Evolutionary conservation across 169 alveolate genomes (phyloP).

Genomic region (Babesia ovata): DNA sequence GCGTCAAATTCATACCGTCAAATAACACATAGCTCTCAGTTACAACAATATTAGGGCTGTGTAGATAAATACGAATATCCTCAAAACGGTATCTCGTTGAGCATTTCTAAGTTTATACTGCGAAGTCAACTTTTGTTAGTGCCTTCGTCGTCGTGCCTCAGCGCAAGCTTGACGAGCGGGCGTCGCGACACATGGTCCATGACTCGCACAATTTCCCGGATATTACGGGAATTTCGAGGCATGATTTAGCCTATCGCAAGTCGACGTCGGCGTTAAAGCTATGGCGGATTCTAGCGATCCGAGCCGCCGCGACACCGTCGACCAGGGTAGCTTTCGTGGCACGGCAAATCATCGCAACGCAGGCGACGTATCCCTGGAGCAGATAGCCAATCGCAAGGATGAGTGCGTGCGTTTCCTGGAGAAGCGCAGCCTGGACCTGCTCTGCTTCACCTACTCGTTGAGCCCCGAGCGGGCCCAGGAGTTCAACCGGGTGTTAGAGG

Average conservation of each 20-base stretch:
- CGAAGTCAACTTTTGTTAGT: too few species aligned
- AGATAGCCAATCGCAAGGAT: constrained; percentile 65
- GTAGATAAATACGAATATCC: too few species aligned
- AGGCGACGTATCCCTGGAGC: constrained; percentile 62
- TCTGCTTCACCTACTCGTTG: constrained; percentile 58
- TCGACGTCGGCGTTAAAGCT: constrained; percentile 11
- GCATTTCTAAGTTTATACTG: too few species aligned
- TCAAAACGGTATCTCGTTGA: too few species aligned
- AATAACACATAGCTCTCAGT: too few species aligned
- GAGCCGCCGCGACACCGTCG: constrained; percentile 19
- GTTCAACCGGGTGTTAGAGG: constrained; percentile 58
- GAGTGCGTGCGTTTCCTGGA: constrained; percentile 60
- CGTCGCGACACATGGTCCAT: neutral
- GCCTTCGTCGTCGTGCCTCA: neutral
- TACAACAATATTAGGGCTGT: too few species aligned
- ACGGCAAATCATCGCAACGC: neutral
- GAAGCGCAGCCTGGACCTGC: constrained; percentile 41
- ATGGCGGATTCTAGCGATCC: constrained; percentile 26
- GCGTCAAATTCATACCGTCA: too few species aligned
- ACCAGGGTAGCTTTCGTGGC: constrained; percentile 15
- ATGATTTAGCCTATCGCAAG: constrained; percentile 5
- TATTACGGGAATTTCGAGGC: neutral
- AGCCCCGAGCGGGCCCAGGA: constrained; percentile 55
- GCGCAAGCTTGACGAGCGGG: neutral
- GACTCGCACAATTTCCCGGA: neutral